These are phyloP conservation scores for Sechiopsis laciniata DNA, from an alignment of 306 rosid genomes.

Conservation along the genomic window DNA sequence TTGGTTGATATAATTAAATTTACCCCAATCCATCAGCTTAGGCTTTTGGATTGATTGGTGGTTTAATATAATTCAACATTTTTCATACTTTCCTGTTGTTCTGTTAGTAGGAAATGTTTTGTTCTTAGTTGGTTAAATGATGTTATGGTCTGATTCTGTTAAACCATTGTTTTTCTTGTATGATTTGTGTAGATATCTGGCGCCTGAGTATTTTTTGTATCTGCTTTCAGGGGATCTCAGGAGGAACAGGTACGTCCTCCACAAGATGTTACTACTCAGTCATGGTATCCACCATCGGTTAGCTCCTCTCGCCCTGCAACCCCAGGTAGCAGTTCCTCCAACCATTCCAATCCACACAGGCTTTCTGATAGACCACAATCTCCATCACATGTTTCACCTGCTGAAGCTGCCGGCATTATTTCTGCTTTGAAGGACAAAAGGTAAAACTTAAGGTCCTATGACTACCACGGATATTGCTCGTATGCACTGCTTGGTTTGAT, in stretches of 20 bases:
- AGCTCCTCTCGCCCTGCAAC: slow-evolving; percentile 61
- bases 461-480: not conserved
- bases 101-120: not conserved
- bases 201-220: not conserved
- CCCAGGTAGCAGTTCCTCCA: slow-evolving; percentile 45
- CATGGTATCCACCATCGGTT: slow-evolving; percentile 82
- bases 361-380: slow-evolving; percentile 38
- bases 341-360: slow-evolving; percentile 41
- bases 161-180: not conserved
- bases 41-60: no score
- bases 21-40: no score
- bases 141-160: not conserved
- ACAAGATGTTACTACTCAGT: slow-evolving; percentile 53
- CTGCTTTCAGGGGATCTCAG: slow-evolving; percentile 63
- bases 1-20: no score
- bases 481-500: not conserved
- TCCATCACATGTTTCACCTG: slow-evolving; percentile 59
- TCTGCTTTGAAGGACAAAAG: slow-evolving; percentile 72
- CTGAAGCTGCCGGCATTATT: slow-evolving; percentile 72
- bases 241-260: slow-evolving; percentile 65
- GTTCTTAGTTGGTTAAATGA: not conserved
- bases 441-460: slow-evolving; percentile 23
- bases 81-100: not conserved
- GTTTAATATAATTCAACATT: no score
- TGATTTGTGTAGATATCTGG: not conserved